Evolutionary conservation across 2,329 filamentous ascomycete species (phyloP), one percentile per base, ranked within the genome.

Genomic region (Arthrobotrys iridis): DNA sequence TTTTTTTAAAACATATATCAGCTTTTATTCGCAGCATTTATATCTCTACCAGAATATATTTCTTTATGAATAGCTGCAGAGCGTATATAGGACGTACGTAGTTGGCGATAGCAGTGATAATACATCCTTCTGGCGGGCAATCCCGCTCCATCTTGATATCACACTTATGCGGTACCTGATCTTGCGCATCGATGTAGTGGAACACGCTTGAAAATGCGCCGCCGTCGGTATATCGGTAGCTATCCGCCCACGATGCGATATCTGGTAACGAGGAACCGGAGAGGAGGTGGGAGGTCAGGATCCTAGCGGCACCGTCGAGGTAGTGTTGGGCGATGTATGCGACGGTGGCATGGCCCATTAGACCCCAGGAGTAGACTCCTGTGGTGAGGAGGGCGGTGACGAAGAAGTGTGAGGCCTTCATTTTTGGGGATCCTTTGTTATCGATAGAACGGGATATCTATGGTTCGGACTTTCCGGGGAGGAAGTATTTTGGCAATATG

Each of bases 161-260:
- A 82, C 88, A 90, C 50, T 82, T 83, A 13, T 80, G 88, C 4
- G 78, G 78, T 63, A 88, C 88, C 77, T 82, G 81, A 81, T 90
- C 88, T 78, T 89, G 85, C 72, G 88, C 88, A 80, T 90, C 88
- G 81, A 91, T 90, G 82, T 88, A 91, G 83, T 91, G 89, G 80
- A 89, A 89, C 35, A 84, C 85, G 76, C 84, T 86, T 6, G 86
- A 88, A 81, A 88, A 90, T 30, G 83, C 84, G 18, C 87, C 88
- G 83, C 86, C 89, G 80, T 85, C 84, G 4, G 86, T 89, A 82
- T 90, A 90, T 37, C 88, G 85, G 80, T 88, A 84, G 40, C 58
- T 77, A 57, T 79, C 78, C 2, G 89, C 88, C 89, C 89, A 90
- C n/a, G 87, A 87, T 2, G 89, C 88, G 4, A 90, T 85, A 73